Conservation (phyloP, 371 early-diverging fungal species). For the Zopfochytrium polystomum region DNA sequence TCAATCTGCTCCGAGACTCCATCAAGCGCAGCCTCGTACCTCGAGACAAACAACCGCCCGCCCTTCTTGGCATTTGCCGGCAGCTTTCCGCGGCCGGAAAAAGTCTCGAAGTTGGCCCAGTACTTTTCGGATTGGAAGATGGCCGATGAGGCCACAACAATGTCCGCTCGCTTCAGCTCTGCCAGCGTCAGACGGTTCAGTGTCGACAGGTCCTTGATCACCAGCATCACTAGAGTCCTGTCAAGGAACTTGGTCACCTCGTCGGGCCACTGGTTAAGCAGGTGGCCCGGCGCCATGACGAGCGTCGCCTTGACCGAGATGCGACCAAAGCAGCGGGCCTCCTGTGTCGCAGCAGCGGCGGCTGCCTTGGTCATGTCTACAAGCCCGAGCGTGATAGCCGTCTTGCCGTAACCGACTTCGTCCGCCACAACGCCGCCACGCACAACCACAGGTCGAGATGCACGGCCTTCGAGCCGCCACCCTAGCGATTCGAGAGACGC, state of each 20-base stretch:
- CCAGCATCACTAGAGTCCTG: conserved; percentile 20
- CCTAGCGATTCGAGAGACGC: conserved; percentile 31
- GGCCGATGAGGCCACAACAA: conserved; percentile 31
- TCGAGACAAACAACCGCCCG: conserved; percentile 31
- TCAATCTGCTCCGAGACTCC: conserved; percentile 21
- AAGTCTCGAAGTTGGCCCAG: conserved; percentile 29
- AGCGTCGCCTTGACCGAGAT: conserved; percentile 39
- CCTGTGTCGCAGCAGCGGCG: not conserved
- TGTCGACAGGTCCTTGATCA: conserved; percentile 26
- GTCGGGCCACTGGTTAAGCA: conserved; percentile 38
- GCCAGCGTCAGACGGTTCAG: conserved; percentile 29
- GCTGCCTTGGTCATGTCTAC: conserved; percentile 10
- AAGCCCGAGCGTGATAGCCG: conserved; percentile 41
- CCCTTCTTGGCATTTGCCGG: conserved; percentile 29
- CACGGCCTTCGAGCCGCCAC: conserved; percentile 37
- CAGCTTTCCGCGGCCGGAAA: conserved; percentile 26
- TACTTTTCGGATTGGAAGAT: conserved; percentile 30
- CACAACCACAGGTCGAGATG: conserved; percentile 21
- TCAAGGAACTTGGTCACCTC: conserved; percentile 40
- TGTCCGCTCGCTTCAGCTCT: conserved; percentile 36
- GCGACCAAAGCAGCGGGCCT: conserved; percentile 7
- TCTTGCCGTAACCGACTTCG: conserved; percentile 45
- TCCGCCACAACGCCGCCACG: conserved; percentile 45
- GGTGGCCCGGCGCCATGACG: conserved; percentile 36
- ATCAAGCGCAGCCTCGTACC: conserved; percentile 28